Conservation (phyloP, 1,284 basidiomycete genomes). For the Ustilago sp. region DNA sequence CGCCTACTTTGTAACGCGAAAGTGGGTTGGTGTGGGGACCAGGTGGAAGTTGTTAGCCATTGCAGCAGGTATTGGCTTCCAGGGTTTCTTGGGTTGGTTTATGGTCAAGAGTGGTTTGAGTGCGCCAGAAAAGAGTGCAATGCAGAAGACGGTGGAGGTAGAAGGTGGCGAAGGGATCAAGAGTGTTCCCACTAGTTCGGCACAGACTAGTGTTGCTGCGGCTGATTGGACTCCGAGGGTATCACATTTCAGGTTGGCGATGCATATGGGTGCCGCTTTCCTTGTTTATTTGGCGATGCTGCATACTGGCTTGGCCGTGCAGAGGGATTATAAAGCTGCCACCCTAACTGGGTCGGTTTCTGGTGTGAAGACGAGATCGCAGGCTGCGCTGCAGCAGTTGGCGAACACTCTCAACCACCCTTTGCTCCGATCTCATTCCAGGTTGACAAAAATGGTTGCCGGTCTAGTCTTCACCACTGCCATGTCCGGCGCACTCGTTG, state of each 20-base stretch:
- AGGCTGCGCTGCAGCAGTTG: slow-evolving; percentile 18
- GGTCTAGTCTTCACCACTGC: slow-evolving; percentile 75
- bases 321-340: slow-evolving; percentile 81
- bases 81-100: slow-evolving; percentile 96
- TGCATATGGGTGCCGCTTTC: slow-evolving; percentile 91
- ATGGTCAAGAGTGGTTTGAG: slow-evolving; percentile 97
- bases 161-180: slow-evolving; percentile 3
- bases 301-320: slow-evolving; percentile 80
- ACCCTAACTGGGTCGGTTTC: slow-evolving; percentile 66
- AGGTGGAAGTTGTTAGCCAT: slow-evolving; percentile 78
- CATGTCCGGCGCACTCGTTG: slow-evolving; percentile 94
- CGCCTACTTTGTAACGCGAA: slow-evolving; percentile 46
- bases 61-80: slow-evolving; percentile 83
- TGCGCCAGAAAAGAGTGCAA: slow-evolving; percentile 28
- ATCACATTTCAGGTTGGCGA: slow-evolving; percentile 94
- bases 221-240: slow-evolving; percentile 77
- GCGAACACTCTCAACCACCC: slow-evolving; percentile 54
- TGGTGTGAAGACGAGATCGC: slow-evolving; percentile 16
- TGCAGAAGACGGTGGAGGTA: slow-evolving; percentile 6
- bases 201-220: slow-evolving; percentile 21
- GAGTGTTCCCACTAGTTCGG: slow-evolving; percentile 28
- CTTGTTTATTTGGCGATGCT: slow-evolving; percentile 93
- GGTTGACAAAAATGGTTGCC: slow-evolving; percentile 47
- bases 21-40: slow-evolving; percentile 68
- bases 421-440: slow-evolving; percentile 44